Evolutionary conservation across 345 rosid species (phyloP).

Genomic region (Eucalyptus microcorys): DNA sequence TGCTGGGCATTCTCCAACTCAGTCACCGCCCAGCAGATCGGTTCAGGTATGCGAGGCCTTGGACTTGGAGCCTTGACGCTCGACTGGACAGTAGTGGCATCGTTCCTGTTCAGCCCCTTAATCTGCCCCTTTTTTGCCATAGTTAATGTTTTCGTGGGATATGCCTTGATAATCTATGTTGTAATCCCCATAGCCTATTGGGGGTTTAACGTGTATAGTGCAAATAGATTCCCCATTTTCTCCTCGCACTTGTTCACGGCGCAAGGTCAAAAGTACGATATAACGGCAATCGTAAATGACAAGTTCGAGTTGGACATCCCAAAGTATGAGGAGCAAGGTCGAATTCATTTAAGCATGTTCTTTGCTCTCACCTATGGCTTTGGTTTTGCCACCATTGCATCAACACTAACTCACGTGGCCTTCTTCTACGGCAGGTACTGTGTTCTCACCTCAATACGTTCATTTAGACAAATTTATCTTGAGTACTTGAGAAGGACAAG

Average conservation of each 20-base stretch:
- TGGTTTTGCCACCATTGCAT: conserved; percentile 82
- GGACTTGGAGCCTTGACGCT: conserved; percentile 81
- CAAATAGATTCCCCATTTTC: conserved; percentile 64
- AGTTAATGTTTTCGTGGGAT: conserved; percentile 54
- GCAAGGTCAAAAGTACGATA: conserved; percentile 47
- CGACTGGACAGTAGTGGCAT: conserved; percentile 72
- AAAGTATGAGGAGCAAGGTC: conserved; percentile 58
- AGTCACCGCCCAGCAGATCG: conserved; percentile 79
- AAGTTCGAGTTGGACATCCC: conserved; percentile 55
- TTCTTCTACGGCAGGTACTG: conserved; percentile 83
- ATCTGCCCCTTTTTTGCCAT: conserved; percentile 85
- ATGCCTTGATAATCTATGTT: conserved; percentile 45
- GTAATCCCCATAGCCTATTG: conserved; percentile 58
- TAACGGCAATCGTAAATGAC: conserved; percentile 56
- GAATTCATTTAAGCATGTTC: conserved; percentile 72
- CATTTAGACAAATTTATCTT: neutral
- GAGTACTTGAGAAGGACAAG: neutral
- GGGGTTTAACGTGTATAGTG: conserved; percentile 54
- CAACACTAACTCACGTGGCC: conserved; percentile 76
- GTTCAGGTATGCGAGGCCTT: conserved; percentile 79
- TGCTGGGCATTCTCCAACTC: conserved; percentile 84
- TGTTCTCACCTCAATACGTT: neutral
- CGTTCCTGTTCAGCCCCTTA: conserved; percentile 87
- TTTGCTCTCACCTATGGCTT: conserved; percentile 77
- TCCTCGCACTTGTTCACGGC: conserved; percentile 74